Percentiles rank a stretch among this genome's conserved stretches.
These are phyloP conservation scores for Asterophora parasitica DNA, from an alignment of 768 basidiomycete genomes.

Conservation along the genomic window DNA sequence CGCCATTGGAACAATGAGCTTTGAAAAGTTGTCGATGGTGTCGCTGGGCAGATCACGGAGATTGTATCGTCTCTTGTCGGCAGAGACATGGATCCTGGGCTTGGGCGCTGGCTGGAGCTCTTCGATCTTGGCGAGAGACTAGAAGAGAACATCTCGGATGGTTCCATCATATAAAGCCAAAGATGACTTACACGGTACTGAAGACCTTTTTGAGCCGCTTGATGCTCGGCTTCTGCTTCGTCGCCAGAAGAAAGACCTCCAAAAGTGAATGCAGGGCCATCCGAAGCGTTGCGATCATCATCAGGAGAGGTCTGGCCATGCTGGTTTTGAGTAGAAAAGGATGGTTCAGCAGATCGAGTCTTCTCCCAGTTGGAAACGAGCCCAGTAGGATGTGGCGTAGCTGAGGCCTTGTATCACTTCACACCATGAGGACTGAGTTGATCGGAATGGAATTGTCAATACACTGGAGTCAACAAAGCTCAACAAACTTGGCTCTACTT, in stretches of 20 bases:
- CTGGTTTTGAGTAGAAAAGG: no score
- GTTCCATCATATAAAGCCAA: neutral
- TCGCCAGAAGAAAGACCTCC: neutral
- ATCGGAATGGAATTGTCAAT: no score
- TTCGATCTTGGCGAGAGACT: neutral
- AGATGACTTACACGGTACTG: neutral
- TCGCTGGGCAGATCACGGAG: neutral
- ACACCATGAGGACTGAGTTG: no score
- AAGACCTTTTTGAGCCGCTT: neutral
- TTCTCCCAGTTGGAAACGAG: no score
- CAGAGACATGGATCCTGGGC: neutral
- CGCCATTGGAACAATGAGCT: slow-evolving; percentile 1
- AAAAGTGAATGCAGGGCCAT: neutral
- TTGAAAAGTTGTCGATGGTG: neutral
- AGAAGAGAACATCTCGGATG: neutral
- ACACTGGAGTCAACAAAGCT: no score
- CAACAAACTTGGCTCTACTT: no score
- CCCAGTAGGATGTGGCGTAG: no score
- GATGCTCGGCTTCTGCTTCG: neutral
- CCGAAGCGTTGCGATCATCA: neutral
- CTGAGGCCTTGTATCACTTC: no score
- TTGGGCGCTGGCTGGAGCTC: neutral
- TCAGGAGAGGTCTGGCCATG: no score
- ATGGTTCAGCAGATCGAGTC: no score
- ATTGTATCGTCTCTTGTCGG: neutral